These are phyloP conservation scores for Artomyces pyxidatus DNA, from an alignment of 768 basidiomycete species.

Conservation along the genomic window DNA sequence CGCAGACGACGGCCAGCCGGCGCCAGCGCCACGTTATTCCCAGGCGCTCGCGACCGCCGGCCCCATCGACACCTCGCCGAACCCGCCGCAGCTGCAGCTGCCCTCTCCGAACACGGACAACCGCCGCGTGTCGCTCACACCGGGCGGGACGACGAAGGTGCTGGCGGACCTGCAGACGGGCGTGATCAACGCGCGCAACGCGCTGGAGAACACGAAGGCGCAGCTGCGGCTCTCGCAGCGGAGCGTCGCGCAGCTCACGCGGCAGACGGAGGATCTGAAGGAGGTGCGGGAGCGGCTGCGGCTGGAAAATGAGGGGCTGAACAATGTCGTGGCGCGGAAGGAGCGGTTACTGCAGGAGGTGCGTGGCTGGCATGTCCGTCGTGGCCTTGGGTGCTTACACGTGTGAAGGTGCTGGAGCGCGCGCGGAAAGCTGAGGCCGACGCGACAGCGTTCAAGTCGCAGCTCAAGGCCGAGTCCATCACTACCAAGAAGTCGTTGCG, in stretches of 20 bases:
- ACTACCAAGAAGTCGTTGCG: slow-evolving; percentile 68
- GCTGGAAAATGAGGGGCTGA: slow-evolving; percentile 80
- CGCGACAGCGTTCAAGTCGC: slow-evolving; percentile 54
- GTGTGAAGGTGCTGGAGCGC: slow-evolving; percentile 60
- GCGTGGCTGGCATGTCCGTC: slow-evolving; percentile 12
- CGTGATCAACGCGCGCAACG: slow-evolving; percentile 68
- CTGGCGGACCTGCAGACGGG: slow-evolving; percentile 82
- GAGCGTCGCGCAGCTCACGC: slow-evolving; percentile 74
- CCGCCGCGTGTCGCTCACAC: slow-evolving; percentile 53
- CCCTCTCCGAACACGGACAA: slow-evolving; percentile 26
- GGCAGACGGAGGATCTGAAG: slow-evolving; percentile 84
- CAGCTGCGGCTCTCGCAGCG: slow-evolving; percentile 78
- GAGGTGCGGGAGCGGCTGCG: slow-evolving; percentile 77
- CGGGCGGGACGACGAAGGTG: slow-evolving; percentile 81
- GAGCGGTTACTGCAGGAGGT: slow-evolving; percentile 85
- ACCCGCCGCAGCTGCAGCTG: slow-evolving; percentile 30
- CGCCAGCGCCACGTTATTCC: slow-evolving; percentile 16
- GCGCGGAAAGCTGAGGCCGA: slow-evolving; percentile 83
- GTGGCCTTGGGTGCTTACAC: background rate
- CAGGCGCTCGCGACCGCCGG: slow-evolving; percentile 22
- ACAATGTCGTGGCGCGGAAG: slow-evolving; percentile 82
- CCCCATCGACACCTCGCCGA: slow-evolving; percentile 29
- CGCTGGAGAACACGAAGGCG: slow-evolving; percentile 78
- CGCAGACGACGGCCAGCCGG: slow-evolving; percentile 59
- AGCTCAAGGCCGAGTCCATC: slow-evolving; percentile 66